Evolutionary conservation across 257 asterid genomes (phyloP).

Genomic region (Solanum neorickii): DNA sequence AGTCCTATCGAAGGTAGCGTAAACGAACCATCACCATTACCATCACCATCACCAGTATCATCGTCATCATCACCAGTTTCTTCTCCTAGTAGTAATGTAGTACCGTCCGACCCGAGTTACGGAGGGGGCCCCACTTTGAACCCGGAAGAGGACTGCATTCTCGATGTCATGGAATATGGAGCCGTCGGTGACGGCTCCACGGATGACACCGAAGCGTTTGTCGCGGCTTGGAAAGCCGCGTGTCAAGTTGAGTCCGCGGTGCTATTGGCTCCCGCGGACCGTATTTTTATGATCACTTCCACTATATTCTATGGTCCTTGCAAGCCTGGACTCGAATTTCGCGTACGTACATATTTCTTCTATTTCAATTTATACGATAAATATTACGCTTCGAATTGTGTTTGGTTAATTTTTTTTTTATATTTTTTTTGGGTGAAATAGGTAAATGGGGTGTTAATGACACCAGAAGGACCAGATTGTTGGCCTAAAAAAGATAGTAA

Average conservation of each 20-base stretch:
- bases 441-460: conserved; percentile 84
- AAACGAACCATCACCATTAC: neutral
- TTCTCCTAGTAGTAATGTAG: conserved; percentile 1
- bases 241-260: conserved; percentile 58
- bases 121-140: neutral
- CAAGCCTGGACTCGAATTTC: conserved; percentile 69
- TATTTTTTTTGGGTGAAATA: neutral
- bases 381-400: neutral
- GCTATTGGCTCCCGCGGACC: conserved; percentile 43
- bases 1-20: conserved; percentile 6
- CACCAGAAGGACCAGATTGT: conserved; percentile 90
- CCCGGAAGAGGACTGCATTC: conserved; percentile 27
- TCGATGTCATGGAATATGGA: conserved; percentile 58
- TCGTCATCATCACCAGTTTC: neutral
- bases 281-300: conserved; percentile 55
- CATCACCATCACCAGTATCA: neutral
- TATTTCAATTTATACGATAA: neutral
- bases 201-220: conserved; percentile 84
- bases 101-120: neutral
- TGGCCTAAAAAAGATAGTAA: conserved; percentile 81
- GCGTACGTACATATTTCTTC: conserved; percentile 5
- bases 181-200: conserved; percentile 69
- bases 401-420: neutral
- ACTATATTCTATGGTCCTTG: conserved; percentile 93
- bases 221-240: conserved; percentile 81